A percentile compares a stretch with the other conserved stretches of the same genome.
phyloP scores from a whole-genome alignment of 2,329 filamentous ascomycete species.

The Microsporum audouinii region DNA sequence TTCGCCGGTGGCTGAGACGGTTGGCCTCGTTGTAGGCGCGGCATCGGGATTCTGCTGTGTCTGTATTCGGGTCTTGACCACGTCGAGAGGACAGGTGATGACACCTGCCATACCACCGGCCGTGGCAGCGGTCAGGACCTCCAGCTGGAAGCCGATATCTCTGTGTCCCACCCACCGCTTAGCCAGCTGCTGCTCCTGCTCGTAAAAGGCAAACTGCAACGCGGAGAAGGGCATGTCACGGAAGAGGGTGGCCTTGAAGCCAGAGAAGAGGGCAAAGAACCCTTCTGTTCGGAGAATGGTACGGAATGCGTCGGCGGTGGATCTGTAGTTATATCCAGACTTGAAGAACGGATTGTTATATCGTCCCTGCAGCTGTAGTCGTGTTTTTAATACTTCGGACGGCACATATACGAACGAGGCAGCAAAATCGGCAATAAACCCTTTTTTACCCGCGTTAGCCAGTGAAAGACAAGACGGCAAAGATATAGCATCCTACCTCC shows the following conservation, averaged over 20 bases:
- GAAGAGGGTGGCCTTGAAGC: constrained; percentile 93
- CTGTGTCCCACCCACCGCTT: constrained; percentile 64
- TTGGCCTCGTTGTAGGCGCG: neutral
- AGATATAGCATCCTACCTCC: constrained; percentile 49
- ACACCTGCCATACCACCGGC: constrained; percentile 89
- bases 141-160: constrained; percentile 74
- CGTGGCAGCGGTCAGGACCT: constrained; percentile 77
- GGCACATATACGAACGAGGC: constrained; percentile 92
- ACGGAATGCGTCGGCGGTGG: constrained; percentile 68
- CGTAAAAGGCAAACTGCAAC: constrained; percentile 95
- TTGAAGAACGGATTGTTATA: constrained; percentile 90
- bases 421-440: constrained; percentile 85
- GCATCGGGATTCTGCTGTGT: constrained; percentile 61
- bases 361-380: constrained; percentile 84
- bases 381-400: constrained; percentile 95
- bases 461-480: neutral
- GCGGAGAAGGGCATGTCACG: constrained; percentile 93
- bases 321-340: constrained; percentile 92
- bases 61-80: constrained; percentile 93
- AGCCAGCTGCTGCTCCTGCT: constrained; percentile 78
- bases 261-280: constrained; percentile 75
- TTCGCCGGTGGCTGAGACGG: constrained; percentile 11
- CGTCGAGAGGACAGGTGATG: constrained; percentile 89
- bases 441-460: constrained; percentile 33
- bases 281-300: constrained; percentile 80